Evolutionary conservation across 352 stramenopile species (phyloP).

Genomic region (Thalassiosira hispida): DNA sequence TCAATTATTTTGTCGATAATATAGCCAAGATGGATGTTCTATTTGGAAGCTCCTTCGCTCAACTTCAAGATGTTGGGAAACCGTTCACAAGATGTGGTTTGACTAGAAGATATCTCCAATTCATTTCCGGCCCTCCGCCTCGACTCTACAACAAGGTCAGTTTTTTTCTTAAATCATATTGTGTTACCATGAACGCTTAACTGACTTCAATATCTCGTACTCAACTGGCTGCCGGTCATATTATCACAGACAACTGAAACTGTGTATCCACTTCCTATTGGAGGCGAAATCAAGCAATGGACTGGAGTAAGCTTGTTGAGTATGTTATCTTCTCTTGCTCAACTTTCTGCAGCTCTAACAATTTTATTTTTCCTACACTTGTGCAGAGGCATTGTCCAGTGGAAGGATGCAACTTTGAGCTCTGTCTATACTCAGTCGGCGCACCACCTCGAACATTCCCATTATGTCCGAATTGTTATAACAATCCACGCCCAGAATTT

Average conservation of each 20-base stretch:
- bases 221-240: too few relatives aligned
- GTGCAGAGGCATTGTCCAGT: conserved; percentile 50
- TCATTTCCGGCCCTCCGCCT: conserved; percentile 75
- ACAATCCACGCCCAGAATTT: conserved; percentile 75
- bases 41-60: conserved; percentile 80
- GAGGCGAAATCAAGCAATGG: conserved; percentile 81
- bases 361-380: too few relatives aligned
- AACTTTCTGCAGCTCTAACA: background rate
- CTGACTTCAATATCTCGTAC: too few relatives aligned
- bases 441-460: conserved; percentile 58
- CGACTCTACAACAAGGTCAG: conserved; percentile 38
- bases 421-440: conserved; percentile 79
- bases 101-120: conserved; percentile 75
- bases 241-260: conserved; percentile 81
- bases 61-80: conserved; percentile 82
- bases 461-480: conserved; percentile 83
- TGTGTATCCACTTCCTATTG: conserved; percentile 76
- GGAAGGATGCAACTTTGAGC: conserved; percentile 81
- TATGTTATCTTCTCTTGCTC: background rate
- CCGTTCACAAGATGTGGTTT: conserved; percentile 82
- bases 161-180: background rate
- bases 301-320: conserved; percentile 57
- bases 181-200: background rate
- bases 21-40: conserved; percentile 83
- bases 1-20: conserved; percentile 80